These are phyloP conservation scores for Vaccinium corymbosum DNA, from an alignment of 148 eudicot species.

Conservation along the genomic window DNA sequence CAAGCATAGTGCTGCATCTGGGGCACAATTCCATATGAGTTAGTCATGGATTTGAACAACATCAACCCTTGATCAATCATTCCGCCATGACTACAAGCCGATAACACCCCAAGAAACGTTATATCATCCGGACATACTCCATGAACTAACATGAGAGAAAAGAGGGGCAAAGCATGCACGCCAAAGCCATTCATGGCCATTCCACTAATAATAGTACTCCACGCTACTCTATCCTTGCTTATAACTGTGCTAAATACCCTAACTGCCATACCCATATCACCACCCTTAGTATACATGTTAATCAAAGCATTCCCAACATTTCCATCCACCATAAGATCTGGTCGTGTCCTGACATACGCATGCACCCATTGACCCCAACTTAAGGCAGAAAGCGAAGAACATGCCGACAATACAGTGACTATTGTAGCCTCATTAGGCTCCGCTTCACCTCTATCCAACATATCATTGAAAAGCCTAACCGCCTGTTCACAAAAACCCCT, in stretches of 20 bases:
- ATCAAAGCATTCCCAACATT: slow-evolving; percentile 28
- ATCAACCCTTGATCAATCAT: slow-evolving; percentile 21
- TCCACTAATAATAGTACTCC: slow-evolving; percentile 27
- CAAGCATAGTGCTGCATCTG: slow-evolving; percentile 25
- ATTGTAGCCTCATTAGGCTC: slow-evolving; percentile 31
- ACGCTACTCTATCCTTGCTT: slow-evolving; percentile 20
- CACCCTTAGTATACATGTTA: slow-evolving; percentile 27
- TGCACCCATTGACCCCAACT: slow-evolving; percentile 22
- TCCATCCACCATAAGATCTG: slow-evolving; percentile 18
- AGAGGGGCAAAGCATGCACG: slow-evolving; percentile 16
- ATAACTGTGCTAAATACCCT: slow-evolving; percentile 7
- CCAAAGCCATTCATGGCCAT: slow-evolving; percentile 28
- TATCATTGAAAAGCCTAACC: slow-evolving; percentile 16
- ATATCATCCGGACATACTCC: slow-evolving; percentile 23
- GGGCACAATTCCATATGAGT: slow-evolving; percentile 17
- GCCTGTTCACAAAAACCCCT: slow-evolving; percentile 21
- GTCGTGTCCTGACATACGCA: background rate
- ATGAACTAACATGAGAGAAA: slow-evolving; percentile 23
- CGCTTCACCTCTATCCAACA: slow-evolving; percentile 22
- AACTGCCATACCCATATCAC: slow-evolving; percentile 22
- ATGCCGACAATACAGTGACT: slow-evolving; percentile 21
- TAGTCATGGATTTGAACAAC: slow-evolving; percentile 26
- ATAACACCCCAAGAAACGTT: slow-evolving; percentile 23
- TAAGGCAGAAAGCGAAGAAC: slow-evolving; percentile 16
- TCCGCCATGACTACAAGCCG: slow-evolving; percentile 26